Percentiles rank a stretch among this genome's conserved stretches.
Conservation (phyloP, 345 rosid species). For the Schrenkiella parvula region DNA sequence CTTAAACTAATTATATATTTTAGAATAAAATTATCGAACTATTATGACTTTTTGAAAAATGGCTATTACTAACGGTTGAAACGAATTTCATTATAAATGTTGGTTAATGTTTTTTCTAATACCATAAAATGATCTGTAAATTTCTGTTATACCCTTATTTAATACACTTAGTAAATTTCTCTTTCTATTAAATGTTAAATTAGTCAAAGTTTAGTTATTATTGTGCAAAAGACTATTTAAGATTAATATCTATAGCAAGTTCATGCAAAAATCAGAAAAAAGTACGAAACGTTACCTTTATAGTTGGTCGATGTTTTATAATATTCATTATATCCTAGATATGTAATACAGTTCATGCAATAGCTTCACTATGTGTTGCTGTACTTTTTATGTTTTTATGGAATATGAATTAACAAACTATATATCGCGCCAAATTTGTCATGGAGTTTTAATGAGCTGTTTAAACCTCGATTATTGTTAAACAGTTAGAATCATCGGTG, state of each 20-base stretch:
- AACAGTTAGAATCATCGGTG: constrained; percentile 3
- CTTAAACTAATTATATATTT: not conserved
- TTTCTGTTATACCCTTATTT: not conserved
- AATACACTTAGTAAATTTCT: not conserved
- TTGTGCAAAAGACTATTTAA: no score
- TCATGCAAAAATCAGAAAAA: not conserved
- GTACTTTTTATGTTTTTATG: no score
- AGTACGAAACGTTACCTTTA: not conserved
- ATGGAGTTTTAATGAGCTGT: constrained; percentile 7
- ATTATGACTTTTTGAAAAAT: not conserved
- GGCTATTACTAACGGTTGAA: not conserved
- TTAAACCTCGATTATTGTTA: not conserved
- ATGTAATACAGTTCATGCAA: no score
- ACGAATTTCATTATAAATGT: not conserved
- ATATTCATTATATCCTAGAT: no score
- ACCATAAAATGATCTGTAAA: no score
- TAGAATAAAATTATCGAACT: not conserved
- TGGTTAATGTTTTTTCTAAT: no score
- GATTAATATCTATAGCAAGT: no score
- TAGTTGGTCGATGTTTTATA: not conserved
- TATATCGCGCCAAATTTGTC: no score
- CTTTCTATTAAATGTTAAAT: not conserved
- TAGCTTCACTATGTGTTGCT: no score
- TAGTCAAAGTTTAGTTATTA: not conserved
- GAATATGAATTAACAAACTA: no score